phyloP scores from a whole-genome alignment of 495 filamentous ascomycete species.

The Lentithecium fluviatile region DNA sequence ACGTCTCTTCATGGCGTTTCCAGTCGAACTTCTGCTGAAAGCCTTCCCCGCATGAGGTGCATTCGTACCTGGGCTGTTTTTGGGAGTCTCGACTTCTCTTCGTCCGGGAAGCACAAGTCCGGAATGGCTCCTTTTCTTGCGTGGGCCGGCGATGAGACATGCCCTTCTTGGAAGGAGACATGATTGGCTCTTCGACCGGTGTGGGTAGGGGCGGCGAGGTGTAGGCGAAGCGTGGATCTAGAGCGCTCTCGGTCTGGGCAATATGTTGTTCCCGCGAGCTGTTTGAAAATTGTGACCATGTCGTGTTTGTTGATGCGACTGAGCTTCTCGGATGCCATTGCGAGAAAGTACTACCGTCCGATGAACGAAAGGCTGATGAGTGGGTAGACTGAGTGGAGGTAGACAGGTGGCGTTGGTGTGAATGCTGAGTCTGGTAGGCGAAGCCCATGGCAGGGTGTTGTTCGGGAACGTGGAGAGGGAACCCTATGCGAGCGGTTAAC shows the following conservation, averaged over 20 bases:
- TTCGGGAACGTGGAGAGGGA: background rate
- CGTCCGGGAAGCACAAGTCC: conserved; percentile 10
- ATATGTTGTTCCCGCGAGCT: background rate
- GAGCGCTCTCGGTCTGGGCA: background rate
- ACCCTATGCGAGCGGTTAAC: background rate
- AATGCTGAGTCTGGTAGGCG: background rate
- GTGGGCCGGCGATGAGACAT: background rate
- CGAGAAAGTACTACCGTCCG: conserved; percentile 17
- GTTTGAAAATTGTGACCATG: background rate
- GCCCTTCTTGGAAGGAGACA: background rate
- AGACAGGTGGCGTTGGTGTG: background rate
- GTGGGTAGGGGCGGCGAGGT: background rate
- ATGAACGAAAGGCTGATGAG: conserved; percentile 10
- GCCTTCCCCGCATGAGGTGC: conserved; percentile 18
- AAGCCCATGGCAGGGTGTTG: background rate
- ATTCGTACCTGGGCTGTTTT: conserved; percentile 24
- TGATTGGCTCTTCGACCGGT: background rate
- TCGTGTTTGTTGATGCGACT: conserved; percentile 16
- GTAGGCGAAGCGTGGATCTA: background rate
- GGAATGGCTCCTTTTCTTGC: conserved; percentile 6
- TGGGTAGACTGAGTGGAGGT: conserved; percentile 6
- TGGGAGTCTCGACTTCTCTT: background rate
- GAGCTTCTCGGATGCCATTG: conserved; percentile 1
- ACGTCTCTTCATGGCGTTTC: conserved; percentile 28
- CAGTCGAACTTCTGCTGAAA: conserved; percentile 27